Conservation (phyloP, 441 rosid species). For the Arabidopsis lyrata region DNA sequence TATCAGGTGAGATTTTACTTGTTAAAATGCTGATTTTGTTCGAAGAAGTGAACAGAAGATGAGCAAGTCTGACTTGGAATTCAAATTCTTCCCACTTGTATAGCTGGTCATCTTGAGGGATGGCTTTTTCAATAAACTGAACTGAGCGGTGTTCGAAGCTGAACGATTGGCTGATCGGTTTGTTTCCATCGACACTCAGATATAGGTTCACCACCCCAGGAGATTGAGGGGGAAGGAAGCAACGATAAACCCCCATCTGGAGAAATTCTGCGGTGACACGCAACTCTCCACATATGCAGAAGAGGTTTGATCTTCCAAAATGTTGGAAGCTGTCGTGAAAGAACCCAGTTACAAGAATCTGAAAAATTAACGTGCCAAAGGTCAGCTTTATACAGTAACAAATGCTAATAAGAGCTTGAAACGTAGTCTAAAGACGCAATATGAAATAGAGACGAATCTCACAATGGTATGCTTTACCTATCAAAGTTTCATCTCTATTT, state of each 20-base stretch:
- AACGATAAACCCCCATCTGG: slow-evolving; percentile 91
- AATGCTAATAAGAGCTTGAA: slow-evolving; percentile 7
- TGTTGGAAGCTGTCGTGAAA: slow-evolving; percentile 69
- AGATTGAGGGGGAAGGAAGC: slow-evolving; percentile 71
- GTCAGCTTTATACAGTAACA: slow-evolving; percentile 32
- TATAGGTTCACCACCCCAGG: slow-evolving; percentile 76
- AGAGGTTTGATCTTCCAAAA: slow-evolving; percentile 65
- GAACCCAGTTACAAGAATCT: slow-evolving; percentile 89
- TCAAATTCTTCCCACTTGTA: slow-evolving; percentile 79
- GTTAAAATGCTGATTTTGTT: slow-evolving; percentile 65
- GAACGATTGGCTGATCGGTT: slow-evolving; percentile 81
- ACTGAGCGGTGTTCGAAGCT: slow-evolving; percentile 73
- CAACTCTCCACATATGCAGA: slow-evolving; percentile 81
- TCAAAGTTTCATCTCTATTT: background rate
- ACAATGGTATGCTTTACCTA: background rate
- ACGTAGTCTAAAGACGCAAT: background rate
- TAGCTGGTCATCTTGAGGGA: slow-evolving; percentile 57
- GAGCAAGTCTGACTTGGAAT: slow-evolving; percentile 80
- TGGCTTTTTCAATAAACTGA: slow-evolving; percentile 46
- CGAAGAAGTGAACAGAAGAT: slow-evolving; percentile 79
- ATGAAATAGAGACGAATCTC: background rate
- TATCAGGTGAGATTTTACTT: slow-evolving; percentile 59
- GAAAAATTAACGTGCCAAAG: slow-evolving; percentile 45
- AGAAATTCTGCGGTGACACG: slow-evolving; percentile 69
- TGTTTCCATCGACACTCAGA: slow-evolving; percentile 82